These are phyloP conservation scores for Penicillium verrucosum DNA, from an alignment of 2,329 filamentous ascomycete genomes.

Conservation along the genomic window DNA sequence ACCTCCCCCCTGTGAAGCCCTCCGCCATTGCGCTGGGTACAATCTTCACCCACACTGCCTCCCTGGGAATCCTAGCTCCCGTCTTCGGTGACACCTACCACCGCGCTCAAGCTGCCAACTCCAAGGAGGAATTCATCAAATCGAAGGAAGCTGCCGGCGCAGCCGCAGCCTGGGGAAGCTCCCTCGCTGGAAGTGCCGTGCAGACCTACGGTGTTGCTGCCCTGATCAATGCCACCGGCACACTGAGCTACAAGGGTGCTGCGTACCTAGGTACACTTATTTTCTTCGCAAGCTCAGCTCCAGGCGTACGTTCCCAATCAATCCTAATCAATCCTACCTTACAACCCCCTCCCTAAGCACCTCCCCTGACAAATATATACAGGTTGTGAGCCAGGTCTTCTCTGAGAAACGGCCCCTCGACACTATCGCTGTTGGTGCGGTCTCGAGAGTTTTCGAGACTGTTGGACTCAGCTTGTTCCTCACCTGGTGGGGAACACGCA, in stretches of 20 bases:
- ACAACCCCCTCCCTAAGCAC: neutral
- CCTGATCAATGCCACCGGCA: slow-evolving; percentile 90
- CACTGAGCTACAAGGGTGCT: slow-evolving; percentile 93
- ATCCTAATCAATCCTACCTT: neutral
- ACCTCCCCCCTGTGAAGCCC: slow-evolving; percentile 85
- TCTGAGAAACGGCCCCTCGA: slow-evolving; percentile 90
- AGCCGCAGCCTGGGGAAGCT: slow-evolving; percentile 85
- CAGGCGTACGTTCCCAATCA: slow-evolving; percentile 62
- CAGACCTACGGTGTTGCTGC: slow-evolving; percentile 89
- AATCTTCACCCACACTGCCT: slow-evolving; percentile 89
- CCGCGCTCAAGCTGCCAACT: slow-evolving; percentile 84
- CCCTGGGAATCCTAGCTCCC: slow-evolving; percentile 80
- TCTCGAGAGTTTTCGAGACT: slow-evolving; percentile 87
- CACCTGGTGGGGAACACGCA: slow-evolving; percentile 96
- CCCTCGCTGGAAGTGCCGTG: slow-evolving; percentile 80
- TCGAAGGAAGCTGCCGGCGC: slow-evolving; percentile 89
- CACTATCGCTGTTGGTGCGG: slow-evolving; percentile 78
- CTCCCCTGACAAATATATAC: slow-evolving; percentile 7
- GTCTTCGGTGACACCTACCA: slow-evolving; percentile 94
- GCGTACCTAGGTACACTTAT: slow-evolving; percentile 88
- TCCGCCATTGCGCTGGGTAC: slow-evolving; percentile 96
- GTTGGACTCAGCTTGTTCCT: slow-evolving; percentile 87
- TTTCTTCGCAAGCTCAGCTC: slow-evolving; percentile 87
- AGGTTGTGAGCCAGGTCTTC: slow-evolving; percentile 85
- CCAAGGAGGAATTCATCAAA: slow-evolving; percentile 92